These are phyloP conservation scores for Zizania latifolia DNA, from an alignment of 176 grass and related monocot species.

Conservation along the genomic window DNA sequence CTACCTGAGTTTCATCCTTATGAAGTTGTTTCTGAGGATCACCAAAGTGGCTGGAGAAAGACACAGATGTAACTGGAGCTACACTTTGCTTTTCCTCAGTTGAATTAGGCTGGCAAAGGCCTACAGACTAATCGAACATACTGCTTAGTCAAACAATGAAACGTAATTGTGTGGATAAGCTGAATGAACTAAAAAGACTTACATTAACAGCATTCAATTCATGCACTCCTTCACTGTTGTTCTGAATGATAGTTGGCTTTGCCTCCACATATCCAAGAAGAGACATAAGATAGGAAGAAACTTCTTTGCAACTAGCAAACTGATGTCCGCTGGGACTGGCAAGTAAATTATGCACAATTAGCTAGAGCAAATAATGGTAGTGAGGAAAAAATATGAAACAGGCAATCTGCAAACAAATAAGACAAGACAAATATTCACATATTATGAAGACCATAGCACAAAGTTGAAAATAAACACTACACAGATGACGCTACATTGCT, in stretches of 20 bases:
- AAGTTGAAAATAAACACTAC: constrained; percentile 15
- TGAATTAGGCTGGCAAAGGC: constrained; percentile 30
- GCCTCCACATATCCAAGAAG: constrained; percentile 66
- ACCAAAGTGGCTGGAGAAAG: constrained; percentile 19
- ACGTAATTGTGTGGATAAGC: constrained; percentile 13
- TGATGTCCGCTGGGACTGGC: constrained; percentile 88
- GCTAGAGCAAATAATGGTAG: background rate
- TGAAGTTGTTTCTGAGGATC: constrained; percentile 36
- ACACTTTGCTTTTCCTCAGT: constrained; percentile 37
- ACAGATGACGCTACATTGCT: background rate
- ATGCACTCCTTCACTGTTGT: constrained; percentile 14
- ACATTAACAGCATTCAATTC: constrained; percentile 42
- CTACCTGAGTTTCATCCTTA: constrained; percentile 36
- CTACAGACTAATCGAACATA: constrained; percentile 46
- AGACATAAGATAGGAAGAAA: constrained; percentile 74
- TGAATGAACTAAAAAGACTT: constrained; percentile 39
- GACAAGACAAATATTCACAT: constrained; percentile 17
- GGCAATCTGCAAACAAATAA: background rate
- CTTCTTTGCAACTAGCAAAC: constrained; percentile 82
- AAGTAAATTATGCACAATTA: constrained; percentile 33
- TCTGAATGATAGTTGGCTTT: constrained; percentile 32
- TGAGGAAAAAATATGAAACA: constrained; percentile 1
- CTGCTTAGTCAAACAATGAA: background rate
- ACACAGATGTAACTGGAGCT: constrained; percentile 16
- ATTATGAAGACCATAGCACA: background rate